Conservation (phyloP, 169 alveolate species). For the Plasmodium vinckei region DNA sequence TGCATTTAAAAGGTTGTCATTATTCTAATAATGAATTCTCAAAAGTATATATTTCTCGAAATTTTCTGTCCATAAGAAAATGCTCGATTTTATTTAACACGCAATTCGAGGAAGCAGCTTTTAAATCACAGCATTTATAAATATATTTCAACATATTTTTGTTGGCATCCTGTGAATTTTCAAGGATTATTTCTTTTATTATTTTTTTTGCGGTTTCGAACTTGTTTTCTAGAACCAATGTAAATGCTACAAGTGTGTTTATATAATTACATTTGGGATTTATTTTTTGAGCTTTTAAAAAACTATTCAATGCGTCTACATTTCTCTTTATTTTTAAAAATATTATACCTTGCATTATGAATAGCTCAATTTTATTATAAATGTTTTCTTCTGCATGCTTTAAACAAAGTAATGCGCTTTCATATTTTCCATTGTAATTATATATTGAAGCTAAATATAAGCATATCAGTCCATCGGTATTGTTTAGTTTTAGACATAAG, state of each 20-base stretch:
- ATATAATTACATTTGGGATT: slow-evolving; percentile 42
- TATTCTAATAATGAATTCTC: not conserved
- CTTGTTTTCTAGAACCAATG: slow-evolving; percentile 46
- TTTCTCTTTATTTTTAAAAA: slow-evolving; percentile 66
- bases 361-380: slow-evolving; percentile 33
- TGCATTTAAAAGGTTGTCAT: too few species aligned
- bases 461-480: slow-evolving; percentile 42
- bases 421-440: slow-evolving; percentile 48
- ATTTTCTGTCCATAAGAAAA: slow-evolving; percentile 32
- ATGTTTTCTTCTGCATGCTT: slow-evolving; percentile 58
- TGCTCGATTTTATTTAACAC: slow-evolving; percentile 35
- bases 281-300: slow-evolving; percentile 56
- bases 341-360: slow-evolving; percentile 65
- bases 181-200: slow-evolving; percentile 42
- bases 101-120: slow-evolving; percentile 19
- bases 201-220: slow-evolving; percentile 44
- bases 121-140: slow-evolving; percentile 59
- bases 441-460: slow-evolving; percentile 62
- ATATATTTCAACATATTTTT: slow-evolving; percentile 49
- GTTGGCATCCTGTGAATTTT: slow-evolving; percentile 15
- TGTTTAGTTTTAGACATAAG: slow-evolving; percentile 51
- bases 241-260: slow-evolving; percentile 33
- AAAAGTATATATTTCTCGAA: slow-evolving; percentile 4
- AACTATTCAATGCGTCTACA: slow-evolving; percentile 64
- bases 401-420: slow-evolving; percentile 73